A percentile compares a stretch with the other conserved stretches of the same genome.
These are phyloP conservation scores for Tetragonia tetragonoides DNA, from an alignment of 148 eudicot species.

Conservation along the genomic window DNA sequence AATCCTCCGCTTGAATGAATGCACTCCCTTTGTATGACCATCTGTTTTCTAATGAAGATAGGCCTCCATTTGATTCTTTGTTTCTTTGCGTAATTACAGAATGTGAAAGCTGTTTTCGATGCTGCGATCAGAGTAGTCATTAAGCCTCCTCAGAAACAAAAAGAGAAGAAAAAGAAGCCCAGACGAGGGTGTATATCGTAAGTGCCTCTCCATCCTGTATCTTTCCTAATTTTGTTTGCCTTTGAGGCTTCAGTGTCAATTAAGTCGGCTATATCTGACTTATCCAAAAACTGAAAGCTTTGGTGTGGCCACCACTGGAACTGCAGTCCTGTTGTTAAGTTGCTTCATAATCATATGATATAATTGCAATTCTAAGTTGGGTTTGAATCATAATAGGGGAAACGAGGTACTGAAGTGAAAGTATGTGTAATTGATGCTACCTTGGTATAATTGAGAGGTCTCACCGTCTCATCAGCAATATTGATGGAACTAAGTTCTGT, in stretches of 20 bases:
- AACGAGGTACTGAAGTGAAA: background rate
- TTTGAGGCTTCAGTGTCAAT: background rate
- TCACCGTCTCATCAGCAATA: background rate
- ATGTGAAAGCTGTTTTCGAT: slow-evolving; percentile 97
- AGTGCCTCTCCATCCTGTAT: slow-evolving; percentile 29
- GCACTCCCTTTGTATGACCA: background rate
- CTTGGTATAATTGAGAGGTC: background rate
- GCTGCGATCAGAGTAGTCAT: slow-evolving; percentile 93
- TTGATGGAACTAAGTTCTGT: too few species aligned
- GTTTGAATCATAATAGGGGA: background rate
- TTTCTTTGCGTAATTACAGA: slow-evolving; percentile 39
- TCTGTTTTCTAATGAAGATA: background rate
- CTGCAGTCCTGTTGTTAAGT: background rate
- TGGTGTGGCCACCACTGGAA: background rate
- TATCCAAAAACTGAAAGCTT: background rate
- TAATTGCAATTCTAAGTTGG: too few species aligned
- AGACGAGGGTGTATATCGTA: slow-evolving; percentile 63
- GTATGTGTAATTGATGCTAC: background rate
- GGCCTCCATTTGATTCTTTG: background rate
- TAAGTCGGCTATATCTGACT: background rate
- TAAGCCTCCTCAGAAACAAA: slow-evolving; percentile 84
- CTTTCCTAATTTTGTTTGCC: background rate
- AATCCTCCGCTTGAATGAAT: background rate
- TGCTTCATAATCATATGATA: background rate
- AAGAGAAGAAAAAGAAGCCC: slow-evolving; percentile 84